Evolutionary conservation across 1,284 basidiomycete species (phyloP), one percentile per base, ranked within the genome.

Genomic region (Phenoliferia sp.): DNA sequence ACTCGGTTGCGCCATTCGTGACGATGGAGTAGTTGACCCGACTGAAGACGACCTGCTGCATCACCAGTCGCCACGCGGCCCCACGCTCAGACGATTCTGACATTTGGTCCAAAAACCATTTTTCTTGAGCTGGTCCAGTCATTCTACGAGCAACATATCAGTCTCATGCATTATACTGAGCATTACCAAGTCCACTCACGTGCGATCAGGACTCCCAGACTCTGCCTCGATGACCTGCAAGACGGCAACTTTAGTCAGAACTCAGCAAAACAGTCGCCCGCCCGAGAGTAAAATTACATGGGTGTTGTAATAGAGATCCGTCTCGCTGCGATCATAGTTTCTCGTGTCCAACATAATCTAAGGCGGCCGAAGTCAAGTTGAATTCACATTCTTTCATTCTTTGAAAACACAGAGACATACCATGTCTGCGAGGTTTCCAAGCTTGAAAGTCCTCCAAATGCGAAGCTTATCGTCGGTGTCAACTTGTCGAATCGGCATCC

Each of bases 401-500:
- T n/a, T n/a, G n/a, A n/a, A n/a, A n/a, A n/a, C n/a, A n/a, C n/a
- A n/a, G n/a, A n/a, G n/a, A n/a, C n/a, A 59, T 33, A 39, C 22
- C 10, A 2, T 36, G 34, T 54, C 56, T 71, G 85, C 73, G 16
- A 88, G 80, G 74, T 85, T 84, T 58, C 86, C 86, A 33, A 87
- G 83, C 75, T 85, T 83, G 80, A 87, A 87, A 74, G 85, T 85
- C 44, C 87, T 82, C 86, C 86, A 88, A 69, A 88, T 87, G 16
- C 58, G 81, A 17, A 87, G 82, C 70, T 85, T 82, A 74, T 88
- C 86, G 62, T 83, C 83, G 3, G 83, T 81, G 66, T 83, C 83
- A 22, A 88, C 85, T 75, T 87, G 86, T 10, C 86, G 82, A 67
- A 88, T 86, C 17, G 87, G 87, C 80, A 88, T 84, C 86, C 86